Base-by-base conservation (phyloP, 2,329 filamentous ascomycete species). In the Colletotrichum abscissum region DNA sequence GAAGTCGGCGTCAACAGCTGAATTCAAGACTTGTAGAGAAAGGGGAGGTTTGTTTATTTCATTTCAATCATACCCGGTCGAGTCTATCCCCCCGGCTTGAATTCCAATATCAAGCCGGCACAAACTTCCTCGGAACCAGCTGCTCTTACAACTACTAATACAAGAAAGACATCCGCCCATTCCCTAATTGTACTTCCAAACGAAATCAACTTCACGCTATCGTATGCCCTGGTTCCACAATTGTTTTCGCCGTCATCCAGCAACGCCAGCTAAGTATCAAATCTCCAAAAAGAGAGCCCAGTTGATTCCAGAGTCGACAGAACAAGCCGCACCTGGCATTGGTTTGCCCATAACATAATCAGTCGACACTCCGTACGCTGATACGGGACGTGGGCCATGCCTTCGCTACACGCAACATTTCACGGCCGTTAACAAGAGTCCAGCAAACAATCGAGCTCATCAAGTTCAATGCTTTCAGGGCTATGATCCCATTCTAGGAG, bases 381-480 rank as follows among this genome's bases (percentile, higher is more conserved):
- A 67, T 57, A 64, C 19, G 54, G 22, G 52, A 49, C 56, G 14
- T 66, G 63, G 30, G 28, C 56, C 42, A 24, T 12, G 33, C 49
- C 14, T 69, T 58, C 69, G 35, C 28, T 69, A 70, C 70, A 73
- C 60, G 66, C 49, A 46, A n/a, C 4, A 28, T 28, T 38, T 62
- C 46, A 62, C 57, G 42, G 42, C 46, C 58, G 67, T 88, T 84
- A 95, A 82, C 91, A 94, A 77, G 90, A 92, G 80, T 94, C 92
- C 78, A 98, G 90, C 81, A 98, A 89, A 78, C 93, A 91, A 80
- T 98, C 96, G 28, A 98, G 91, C 86, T 99, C 97, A 59, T 98
- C 95, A 62, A 98, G 90, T 81, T 97, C 95, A 77, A 98, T 92
- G 76, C 92, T 93, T 85, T 98, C 97, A 1, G 95, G 95, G 80